Conservation (phyloP, 768 basidiomycete genomes). For the Suillus placidus region DNA sequence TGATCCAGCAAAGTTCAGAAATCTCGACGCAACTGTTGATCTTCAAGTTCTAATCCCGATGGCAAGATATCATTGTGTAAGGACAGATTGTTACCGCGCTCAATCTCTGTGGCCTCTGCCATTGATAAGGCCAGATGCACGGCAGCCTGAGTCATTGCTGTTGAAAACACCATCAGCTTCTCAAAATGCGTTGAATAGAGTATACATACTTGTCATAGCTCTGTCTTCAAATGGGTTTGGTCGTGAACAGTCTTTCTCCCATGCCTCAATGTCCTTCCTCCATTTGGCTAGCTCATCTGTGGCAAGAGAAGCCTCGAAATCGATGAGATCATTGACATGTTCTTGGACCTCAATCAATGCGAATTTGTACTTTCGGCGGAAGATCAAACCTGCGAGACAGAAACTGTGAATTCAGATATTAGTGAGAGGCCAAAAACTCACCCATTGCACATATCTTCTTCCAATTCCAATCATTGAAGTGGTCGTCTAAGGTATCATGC, state of each 20-base stretch:
- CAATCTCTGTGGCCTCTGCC: background rate
- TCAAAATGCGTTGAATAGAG: background rate
- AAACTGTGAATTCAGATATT: background rate
- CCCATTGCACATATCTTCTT: too few relatives aligned
- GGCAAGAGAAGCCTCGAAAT: background rate
- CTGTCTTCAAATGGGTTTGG: conserved; percentile 3
- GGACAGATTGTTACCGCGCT: background rate
- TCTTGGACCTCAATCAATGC: background rate
- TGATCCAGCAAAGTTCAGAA: background rate
- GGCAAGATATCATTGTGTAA: background rate
- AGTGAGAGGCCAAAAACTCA: too few relatives aligned
- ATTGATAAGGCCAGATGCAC: too few relatives aligned
- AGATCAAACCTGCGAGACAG: background rate
- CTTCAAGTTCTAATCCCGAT: background rate
- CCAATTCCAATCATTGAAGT: too few relatives aligned
- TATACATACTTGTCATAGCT: background rate
- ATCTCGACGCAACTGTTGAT: background rate
- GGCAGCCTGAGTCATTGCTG: too few relatives aligned
- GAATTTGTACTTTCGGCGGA: background rate
- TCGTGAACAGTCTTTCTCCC: background rate
- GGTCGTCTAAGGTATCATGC: too few relatives aligned
- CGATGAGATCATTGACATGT: background rate
- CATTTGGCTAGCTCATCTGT: background rate
- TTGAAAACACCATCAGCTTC: too few relatives aligned
- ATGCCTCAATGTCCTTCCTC: conserved; percentile 4